phyloP scores from a whole-genome alignment of 2,329 filamentous ascomycete species.

The Talaromyces pinophilus region DNA sequence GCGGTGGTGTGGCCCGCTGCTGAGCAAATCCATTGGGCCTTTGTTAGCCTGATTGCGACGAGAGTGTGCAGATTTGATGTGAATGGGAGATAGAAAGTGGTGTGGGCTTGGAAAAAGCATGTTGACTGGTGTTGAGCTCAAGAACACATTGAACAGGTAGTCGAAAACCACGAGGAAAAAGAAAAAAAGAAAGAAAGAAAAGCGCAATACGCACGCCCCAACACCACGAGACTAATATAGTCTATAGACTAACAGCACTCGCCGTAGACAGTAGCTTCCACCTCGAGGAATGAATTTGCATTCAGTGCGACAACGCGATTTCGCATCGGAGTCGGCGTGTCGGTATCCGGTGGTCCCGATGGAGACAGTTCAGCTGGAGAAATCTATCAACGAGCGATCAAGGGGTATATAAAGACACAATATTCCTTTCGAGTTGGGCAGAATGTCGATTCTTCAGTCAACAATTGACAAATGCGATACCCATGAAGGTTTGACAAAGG shows the following conservation, averaged over 20 bases:
- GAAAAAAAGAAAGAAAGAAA: neutral
- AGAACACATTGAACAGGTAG: neutral
- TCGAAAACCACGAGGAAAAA: neutral
- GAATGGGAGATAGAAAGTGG: neutral
- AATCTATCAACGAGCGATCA: slow-evolving; percentile 1
- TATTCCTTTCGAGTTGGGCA: neutral
- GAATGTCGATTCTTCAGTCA: neutral
- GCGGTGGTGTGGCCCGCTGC: neutral
- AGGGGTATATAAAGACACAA: neutral
- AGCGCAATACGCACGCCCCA: slow-evolving; percentile 8
- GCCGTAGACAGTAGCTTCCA: neutral
- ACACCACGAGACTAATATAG: neutral
- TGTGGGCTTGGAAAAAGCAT: neutral
- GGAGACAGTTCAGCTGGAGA: slow-evolving; percentile 10
- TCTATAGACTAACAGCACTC: neutral
- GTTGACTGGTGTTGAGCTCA: neutral
- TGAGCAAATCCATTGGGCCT: slow-evolving; percentile 5
- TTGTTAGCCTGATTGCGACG: slow-evolving; percentile 11
- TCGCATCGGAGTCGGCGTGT: slow-evolving; percentile 15
- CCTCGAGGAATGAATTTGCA: neutral
- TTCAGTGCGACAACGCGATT: neutral
- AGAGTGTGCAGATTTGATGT: neutral
- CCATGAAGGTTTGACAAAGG: neutral
- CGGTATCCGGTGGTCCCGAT: slow-evolving; percentile 16
- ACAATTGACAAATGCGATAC: neutral